Evolutionary conservation across 345 rosid genomes (phyloP).

Genomic region (Hirschfeldia incana): DNA sequence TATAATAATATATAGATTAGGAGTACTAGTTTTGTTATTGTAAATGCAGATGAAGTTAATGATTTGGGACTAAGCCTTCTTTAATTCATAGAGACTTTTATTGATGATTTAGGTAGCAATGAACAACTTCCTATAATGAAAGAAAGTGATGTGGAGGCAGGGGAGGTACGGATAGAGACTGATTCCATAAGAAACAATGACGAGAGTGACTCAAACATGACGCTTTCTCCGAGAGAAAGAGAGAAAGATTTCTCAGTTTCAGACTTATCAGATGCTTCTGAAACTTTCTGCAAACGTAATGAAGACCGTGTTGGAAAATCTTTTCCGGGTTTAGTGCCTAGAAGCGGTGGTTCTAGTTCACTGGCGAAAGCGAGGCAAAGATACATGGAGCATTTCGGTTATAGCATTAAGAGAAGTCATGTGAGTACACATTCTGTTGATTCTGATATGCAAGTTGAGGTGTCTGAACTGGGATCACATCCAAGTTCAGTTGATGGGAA

Average conservation of each 20-base stretch:
- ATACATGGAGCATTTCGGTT: constrained; percentile 47
- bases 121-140: constrained; percentile 30
- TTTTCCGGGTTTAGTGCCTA: constrained; percentile 45
- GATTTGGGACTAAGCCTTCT: not conserved
- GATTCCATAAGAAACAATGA: not conserved
- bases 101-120: constrained; percentile 46
- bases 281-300: constrained; percentile 29
- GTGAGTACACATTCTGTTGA: constrained; percentile 65
- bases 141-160: constrained; percentile 35
- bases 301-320: constrained; percentile 31
- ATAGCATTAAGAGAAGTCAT: constrained; percentile 44
- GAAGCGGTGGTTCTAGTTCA: constrained; percentile 45
- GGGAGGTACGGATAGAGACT: constrained; percentile 40
- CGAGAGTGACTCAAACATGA: not conserved
- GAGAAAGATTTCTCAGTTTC: constrained; percentile 14
- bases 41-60: not conserved
- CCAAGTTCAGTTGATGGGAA: constrained; percentile 56
- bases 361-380: constrained; percentile 42
- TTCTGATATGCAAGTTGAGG: constrained; percentile 94
- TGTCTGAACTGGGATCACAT: constrained; percentile 84
- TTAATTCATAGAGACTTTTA: constrained; percentile 3
- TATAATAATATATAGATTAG: too few species aligned
- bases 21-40: not conserved
- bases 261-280: constrained; percentile 24
- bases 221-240: not conserved